Base-by-base conservation (phyloP, 164 flowering plant genomes). In the Annona squamosa region DNA sequence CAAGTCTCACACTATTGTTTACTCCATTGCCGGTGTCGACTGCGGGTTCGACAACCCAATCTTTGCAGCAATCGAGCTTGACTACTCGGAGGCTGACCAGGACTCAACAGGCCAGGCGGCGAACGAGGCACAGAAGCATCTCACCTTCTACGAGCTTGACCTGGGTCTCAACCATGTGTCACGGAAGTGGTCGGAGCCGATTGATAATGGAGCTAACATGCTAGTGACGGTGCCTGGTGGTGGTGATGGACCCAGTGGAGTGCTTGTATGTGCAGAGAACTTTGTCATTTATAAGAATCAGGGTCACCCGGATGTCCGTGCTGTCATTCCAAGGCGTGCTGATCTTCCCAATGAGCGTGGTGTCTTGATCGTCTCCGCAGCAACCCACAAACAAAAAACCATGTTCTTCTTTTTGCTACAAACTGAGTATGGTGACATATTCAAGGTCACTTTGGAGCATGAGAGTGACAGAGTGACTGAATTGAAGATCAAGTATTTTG, bases 171-270 rank as follows among this genome's bases (percentile, higher is more conserved):
- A 95, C 73, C 99, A 95, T 80, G 98, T 95, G 3, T 91, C 97
- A 0, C 84, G 99, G 81, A 95, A 91, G 72, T 95, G 99, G 99
- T 91, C 99, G 0, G 95, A 90, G 63, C 90, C 85, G 48, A 94
- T 95, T 71, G 99, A 93, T 77, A 95, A 95, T 84, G 98, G 97
- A 10, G 98, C 99, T 0, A 95, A 95, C 78, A 77, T 95, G 94
- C 90, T 95, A 13, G 98, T 95, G 6, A 93, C 94, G 0, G 99
- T 95, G 4, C 99, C 99, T 12, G 98, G 99, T 2, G 99, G 98
- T 43, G 98, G 87, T 4, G 99, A 95, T 82, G 99, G 99, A 4
- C 99, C 99, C 0, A 91, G 99, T 73, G 98, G 99, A 4, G 97
- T 95, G 47, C 87, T 95, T 57, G 98, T 95, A 9, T 95, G 99